Base-by-base conservation (phyloP, 208 protist genomes). In the Crithidia sp. region DNA sequence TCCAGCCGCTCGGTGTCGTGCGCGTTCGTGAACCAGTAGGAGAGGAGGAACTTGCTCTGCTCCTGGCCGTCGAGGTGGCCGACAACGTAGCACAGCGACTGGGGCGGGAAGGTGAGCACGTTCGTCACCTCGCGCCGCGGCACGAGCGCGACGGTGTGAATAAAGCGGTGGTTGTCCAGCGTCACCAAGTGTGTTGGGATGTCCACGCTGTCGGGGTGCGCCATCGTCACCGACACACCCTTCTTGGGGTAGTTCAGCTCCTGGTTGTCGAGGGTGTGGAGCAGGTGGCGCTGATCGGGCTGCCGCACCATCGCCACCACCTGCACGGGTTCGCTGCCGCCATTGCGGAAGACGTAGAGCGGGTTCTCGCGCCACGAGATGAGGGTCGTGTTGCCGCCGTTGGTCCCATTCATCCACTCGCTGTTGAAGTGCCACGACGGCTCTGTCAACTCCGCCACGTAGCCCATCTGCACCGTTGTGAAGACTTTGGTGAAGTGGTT, bases 151-250 rank as follows among this genome's bases (percentile, higher is more conserved):
- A 79, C 81, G 61, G 90, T 84, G 73, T 85, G 83, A 3, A 91
- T 70, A 1, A 76, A 81, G 50, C 85, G 86, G 71, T 96, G 91
- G 74, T 90, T 96, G 81, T 96, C 89, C 45, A 78, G 69, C 0
- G 91, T 96, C 41, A 96, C 82, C 37, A 94, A 76, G 74, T 92
- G 86, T 5, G 88, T 96, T 5, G 88, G 83, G 16, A 96, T 79
- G 17, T 52, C 67, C 47, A 78, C 76, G 5, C 41, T 68, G n/a
- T 37, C 77, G 49, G 79, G 73, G 65, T 60, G 81, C 54, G 86
- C 76, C 19, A 80, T 61, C 12, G 89, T 73, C 45, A 94, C 81
- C 43, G 91, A 54, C 12, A 75, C 81, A 47, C 86, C 89, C 67
- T 93, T 67, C 55, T 91, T 81, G 16, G 90, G 82, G 69, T 96